Base-by-base conservation (phyloP, 2,329 filamentous ascomycete species). In the Claviceps fusiformis region DNA sequence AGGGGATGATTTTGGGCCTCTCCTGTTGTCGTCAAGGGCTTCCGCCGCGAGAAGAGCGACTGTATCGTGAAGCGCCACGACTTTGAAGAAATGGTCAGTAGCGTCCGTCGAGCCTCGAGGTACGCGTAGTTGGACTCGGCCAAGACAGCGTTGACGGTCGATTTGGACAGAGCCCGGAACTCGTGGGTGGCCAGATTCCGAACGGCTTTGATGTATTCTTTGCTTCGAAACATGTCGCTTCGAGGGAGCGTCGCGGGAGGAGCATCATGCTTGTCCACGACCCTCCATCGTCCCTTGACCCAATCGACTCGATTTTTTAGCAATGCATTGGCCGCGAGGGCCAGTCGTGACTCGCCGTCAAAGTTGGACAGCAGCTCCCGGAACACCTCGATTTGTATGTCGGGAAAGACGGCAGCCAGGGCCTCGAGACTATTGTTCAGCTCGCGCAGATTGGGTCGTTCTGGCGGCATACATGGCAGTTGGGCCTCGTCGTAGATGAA, bases 51-150 rank as follows among this genome's bases (percentile, higher is more conserved):
- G 61, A 91, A 79, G n/a, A 91, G 73, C 9, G 80, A 82, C 0
- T 85, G 82, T 54, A 92, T 75, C 41, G 85, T 83, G 58, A 85
- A 87, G 50, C 86, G 80, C 88, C 88, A 93, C 39, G 87, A 89
- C 66, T 83, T 87, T 48, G 80, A 80, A 7, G 84, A 83, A 13
- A 92, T 70, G 1, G 76, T 77, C 54, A 87, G 78, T 17, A 93
- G 78, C 2, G 84, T 87, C 17, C 79, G 80, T 41, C 87, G 78
- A 13, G 86, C 83, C 35, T 84, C 78, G 27, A 85, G 81, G 63
- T 92, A 93, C 9, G 84, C 86, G 68, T 87, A 83, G 69, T 93
- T 93, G 64, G 79, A 82, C 67, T 93, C 88, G 52, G 87, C 87
- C 50, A 93, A 77, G 8, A 93, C 87, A 9, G 85, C 87, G 64